Percentiles rank a stretch among this genome's conserved stretches.
Conservation (phyloP, 2,329 filamentous ascomycete genomes). For the Beauveria caledonica region DNA sequence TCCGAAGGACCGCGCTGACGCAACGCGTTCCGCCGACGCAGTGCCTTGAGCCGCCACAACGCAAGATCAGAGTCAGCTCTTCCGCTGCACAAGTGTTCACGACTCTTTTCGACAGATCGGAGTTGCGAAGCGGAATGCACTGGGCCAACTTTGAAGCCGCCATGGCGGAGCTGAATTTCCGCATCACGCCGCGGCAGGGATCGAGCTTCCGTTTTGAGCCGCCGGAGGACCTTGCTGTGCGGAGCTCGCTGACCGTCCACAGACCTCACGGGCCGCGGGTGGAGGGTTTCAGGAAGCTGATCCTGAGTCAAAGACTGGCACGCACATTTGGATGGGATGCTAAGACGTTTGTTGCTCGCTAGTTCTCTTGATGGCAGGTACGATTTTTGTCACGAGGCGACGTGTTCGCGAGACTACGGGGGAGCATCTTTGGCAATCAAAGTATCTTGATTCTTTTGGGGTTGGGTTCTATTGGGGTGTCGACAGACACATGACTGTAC, state of each 20-base stretch:
- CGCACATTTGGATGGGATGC: background rate
- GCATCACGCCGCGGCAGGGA: background rate
- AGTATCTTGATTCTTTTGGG: too few relatives aligned
- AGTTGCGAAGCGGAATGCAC: background rate
- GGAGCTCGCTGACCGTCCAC: background rate
- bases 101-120: background rate
- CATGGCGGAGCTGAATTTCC: background rate
- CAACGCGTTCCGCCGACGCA: too few relatives aligned
- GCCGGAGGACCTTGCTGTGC: background rate
- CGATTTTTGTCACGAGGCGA: too few relatives aligned
- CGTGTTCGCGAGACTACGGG: too few relatives aligned
- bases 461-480: too few relatives aligned
- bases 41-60: too few relatives aligned
- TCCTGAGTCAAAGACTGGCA: background rate
- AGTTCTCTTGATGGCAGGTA: too few relatives aligned
- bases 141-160: background rate
- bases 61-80: background rate
- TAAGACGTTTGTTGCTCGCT: background rate
- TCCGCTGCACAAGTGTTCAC: background rate
- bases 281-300: background rate
- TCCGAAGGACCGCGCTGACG: too few relatives aligned
- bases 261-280: background rate
- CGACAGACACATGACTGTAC: too few relatives aligned
- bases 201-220: background rate
- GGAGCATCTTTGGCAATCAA: too few relatives aligned